Evolutionary conservation across 208 protist genomes (phyloP).

Genomic region (Crithidia sp.): DNA sequence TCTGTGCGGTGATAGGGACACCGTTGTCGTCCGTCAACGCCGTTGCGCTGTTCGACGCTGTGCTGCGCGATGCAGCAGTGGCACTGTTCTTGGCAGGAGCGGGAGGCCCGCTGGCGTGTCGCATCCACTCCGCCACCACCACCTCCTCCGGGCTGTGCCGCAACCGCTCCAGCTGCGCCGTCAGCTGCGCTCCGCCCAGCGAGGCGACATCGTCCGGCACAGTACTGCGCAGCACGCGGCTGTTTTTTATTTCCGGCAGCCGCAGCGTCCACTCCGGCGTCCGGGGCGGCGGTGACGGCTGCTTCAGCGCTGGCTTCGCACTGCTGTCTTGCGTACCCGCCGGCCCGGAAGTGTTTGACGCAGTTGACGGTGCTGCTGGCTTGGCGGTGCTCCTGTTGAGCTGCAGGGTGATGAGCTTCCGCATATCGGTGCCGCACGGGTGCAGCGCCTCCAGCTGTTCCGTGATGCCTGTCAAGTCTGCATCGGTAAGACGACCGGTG

Average conservation of each 20-base stretch:
- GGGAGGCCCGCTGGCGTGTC: neutral
- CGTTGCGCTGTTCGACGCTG: slow-evolving; percentile 8
- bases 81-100: neutral
- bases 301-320: neutral
- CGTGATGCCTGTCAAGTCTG: slow-evolving; percentile 34
- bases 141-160: slow-evolving; percentile 42
- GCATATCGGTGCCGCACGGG: slow-evolving; percentile 14
- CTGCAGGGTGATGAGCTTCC: slow-evolving; percentile 12
- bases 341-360: neutral
- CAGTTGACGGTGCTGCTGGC: neutral
- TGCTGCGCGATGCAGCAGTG: neutral
- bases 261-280: slow-evolving; percentile 23
- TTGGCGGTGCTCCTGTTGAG: neutral
- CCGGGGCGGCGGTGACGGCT: neutral
- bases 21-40: slow-evolving; percentile 12
- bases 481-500: slow-evolving; percentile 21
- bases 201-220: slow-evolving; percentile 7
- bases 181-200: slow-evolving; percentile 9
- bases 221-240: slow-evolving; percentile 14
- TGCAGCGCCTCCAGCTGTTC: slow-evolving; percentile 32
- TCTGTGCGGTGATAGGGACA: slow-evolving; percentile 8
- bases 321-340: neutral
- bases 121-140: slow-evolving; percentile 55
- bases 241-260: slow-evolving; percentile 17
- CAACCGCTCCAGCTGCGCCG: slow-evolving; percentile 31